A percentile compares a stretch with the other conserved stretches of the same genome.
Conservation (phyloP, 148 eudicot genomes). For the Linanthus parryae region DNA sequence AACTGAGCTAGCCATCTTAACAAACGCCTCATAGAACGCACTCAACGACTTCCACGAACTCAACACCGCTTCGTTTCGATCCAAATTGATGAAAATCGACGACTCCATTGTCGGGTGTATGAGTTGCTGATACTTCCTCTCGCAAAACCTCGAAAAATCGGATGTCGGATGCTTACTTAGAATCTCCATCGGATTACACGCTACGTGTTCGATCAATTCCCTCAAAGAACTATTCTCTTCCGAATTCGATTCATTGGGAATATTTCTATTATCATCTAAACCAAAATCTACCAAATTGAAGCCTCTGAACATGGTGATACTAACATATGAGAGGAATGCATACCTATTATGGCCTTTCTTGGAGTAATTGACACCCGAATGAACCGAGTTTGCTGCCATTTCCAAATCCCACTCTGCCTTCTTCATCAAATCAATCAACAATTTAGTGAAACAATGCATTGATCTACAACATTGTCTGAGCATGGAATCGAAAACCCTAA, state of each 20-base stretch:
- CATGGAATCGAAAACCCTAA: conserved; percentile 69
- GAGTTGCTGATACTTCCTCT: conserved; percentile 69
- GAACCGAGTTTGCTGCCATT: conserved; percentile 56
- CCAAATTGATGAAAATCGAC: conserved; percentile 60
- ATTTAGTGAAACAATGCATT: conserved; percentile 52
- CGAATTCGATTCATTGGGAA: conserved; percentile 16
- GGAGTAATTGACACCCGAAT: conserved; percentile 41
- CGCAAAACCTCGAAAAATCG: conserved; percentile 72
- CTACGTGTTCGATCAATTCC: conserved; percentile 59
- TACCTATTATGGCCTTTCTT: conserved; percentile 64
- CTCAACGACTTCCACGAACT: conserved; percentile 78
- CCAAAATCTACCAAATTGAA: conserved; percentile 58
- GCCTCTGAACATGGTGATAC: conserved; percentile 70
- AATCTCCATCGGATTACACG: conserved; percentile 59
- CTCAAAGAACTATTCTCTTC: conserved; percentile 28
- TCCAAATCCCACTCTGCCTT: conserved; percentile 86
- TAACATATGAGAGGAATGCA: conserved; percentile 76
- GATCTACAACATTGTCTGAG: conserved; percentile 45
- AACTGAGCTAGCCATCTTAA: conserved; percentile 80
- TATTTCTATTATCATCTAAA: conserved; percentile 21
- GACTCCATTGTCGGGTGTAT: conserved; percentile 86
- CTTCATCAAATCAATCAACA: conserved; percentile 76
- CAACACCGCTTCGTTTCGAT: conserved; percentile 46
- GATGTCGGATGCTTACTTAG: conserved; percentile 48
- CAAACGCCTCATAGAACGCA: conserved; percentile 66